These are phyloP conservation scores for Pyrenophora graminea DNA, from an alignment of 2,329 filamentous ascomycete species.

Conservation along the genomic window DNA sequence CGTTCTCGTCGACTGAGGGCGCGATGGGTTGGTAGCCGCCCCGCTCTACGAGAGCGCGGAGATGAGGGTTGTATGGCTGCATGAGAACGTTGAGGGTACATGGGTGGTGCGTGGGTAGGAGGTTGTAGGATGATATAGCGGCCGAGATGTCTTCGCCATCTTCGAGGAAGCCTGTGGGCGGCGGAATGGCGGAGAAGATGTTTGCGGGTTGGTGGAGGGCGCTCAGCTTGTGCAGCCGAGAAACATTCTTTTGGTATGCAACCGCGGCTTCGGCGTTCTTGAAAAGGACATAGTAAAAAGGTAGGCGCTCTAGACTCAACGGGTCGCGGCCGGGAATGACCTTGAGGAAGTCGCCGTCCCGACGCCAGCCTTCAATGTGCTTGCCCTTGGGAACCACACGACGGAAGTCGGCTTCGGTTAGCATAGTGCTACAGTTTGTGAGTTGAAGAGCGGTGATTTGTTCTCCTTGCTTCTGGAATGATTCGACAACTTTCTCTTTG, in stretches of 20 bases:
- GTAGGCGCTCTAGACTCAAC: conserved; percentile 64
- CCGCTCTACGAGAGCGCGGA: conserved; percentile 34
- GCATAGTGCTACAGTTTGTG: conserved; percentile 52
- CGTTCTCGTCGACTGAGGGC: conserved; percentile 15
- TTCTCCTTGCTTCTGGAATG: conserved; percentile 32
- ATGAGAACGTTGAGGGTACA: conserved; percentile 35
- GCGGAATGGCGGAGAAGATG: conserved; percentile 50
- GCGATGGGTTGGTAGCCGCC: conserved; percentile 43
- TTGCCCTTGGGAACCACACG: conserved; percentile 65
- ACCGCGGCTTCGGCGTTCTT: conserved; percentile 61
- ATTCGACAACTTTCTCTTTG: conserved; percentile 28
- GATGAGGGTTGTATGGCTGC: conserved; percentile 50
- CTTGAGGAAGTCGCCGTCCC: conserved; percentile 61
- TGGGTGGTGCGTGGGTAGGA: conserved; percentile 40
- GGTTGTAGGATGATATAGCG: conserved; percentile 53
- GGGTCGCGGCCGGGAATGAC: conserved; percentile 68
- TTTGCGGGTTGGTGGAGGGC: conserved; percentile 50
- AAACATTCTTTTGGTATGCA: conserved; percentile 63
- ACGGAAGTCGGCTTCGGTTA: conserved; percentile 71
- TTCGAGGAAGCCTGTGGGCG: conserved; percentile 49
- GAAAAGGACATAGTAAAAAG: conserved; percentile 73
- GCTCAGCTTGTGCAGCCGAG: conserved; percentile 56
- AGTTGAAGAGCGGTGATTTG: conserved; percentile 58
- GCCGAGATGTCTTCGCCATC: conserved; percentile 54
- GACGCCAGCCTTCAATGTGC: conserved; percentile 70